Base-by-base conservation (phyloP, 2,329 filamentous ascomycete genomes). In the Thermochaetoides dissita region DNA sequence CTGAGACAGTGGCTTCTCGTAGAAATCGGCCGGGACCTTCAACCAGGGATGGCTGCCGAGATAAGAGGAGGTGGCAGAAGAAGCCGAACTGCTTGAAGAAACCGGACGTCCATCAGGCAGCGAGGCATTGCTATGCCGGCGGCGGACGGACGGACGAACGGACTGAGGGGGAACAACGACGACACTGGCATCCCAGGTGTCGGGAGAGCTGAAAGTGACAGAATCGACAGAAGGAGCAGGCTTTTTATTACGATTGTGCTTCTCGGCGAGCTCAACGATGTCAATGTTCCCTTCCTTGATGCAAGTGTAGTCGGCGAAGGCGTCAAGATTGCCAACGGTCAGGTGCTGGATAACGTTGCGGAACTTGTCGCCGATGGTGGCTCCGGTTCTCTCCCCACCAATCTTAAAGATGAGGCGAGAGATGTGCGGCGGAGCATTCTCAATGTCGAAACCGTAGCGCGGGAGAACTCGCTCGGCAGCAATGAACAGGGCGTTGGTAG, bases 391-490 rank as follows among this genome's bases (percentile, higher is more conserved):
- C 53, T 76, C 71, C 46, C 77, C 78, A 40, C 84, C 82, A 57
- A 94, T 76, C 53, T 80, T 80, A 58, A 91, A 84, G 43, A 94
- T 63, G 53, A 93, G 79, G 48, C 81, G 76, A 49, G 86, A 78
- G 54, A 87, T 80, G 51, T 82, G 76, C 52, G 79, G 77, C 54
- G 59, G 59, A n/a, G 88, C 84, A 51, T 81, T 70, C 53, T 84
- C 78, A n/a, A 76, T 71, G 45, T 84, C 72, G 49, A 85, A 66
- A 42, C 77, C 81, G 64, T 83, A 67, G 49, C 76, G 67, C 6
- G 74, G 74, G n/a, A 94, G 72, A 35, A 88, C 70, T 43, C 75
- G 69, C 55, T 91, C 81, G 57, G 93, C 93, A 30, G 85, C 84
- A 41, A 72, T 71, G 61, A 93, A 93, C 11, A 94, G 71, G 8